These are phyloP conservation scores for Vitellaria paradoxa DNA, from an alignment of 179 eudicot genomes.

Conservation along the genomic window DNA sequence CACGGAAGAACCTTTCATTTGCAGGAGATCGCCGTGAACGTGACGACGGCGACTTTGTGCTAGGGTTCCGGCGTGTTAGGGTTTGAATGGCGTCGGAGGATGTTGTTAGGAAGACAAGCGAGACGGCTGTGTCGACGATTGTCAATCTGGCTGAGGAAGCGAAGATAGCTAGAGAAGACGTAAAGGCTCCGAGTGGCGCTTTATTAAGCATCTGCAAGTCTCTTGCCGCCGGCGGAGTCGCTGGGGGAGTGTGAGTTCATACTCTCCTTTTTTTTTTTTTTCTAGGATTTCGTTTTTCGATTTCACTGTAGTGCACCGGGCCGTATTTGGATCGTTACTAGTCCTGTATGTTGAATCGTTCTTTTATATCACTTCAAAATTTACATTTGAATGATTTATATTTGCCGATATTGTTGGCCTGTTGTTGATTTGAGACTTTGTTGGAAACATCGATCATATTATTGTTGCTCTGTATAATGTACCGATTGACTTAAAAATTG, in stretches of 20 bases:
- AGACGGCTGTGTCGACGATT: slow-evolving; percentile 57
- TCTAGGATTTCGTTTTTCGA: background rate
- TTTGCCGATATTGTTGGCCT: too few species aligned
- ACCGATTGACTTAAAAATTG: too few species aligned
- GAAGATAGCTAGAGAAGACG: slow-evolving; percentile 69
- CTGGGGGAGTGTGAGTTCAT: slow-evolving; percentile 77
- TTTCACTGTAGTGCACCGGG: background rate
- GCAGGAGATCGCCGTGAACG: slow-evolving; percentile 11
- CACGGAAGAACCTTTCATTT: slow-evolving; percentile 6
- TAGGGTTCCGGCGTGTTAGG: slow-evolving; percentile 22
- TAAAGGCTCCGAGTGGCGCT: slow-evolving; percentile 51
- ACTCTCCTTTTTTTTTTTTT: slow-evolving; percentile 10
- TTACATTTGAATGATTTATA: too few species aligned
- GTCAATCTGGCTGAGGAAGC: slow-evolving; percentile 90
- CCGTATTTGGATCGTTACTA: background rate
- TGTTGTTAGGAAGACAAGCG: slow-evolving; percentile 52
- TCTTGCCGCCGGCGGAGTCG: slow-evolving; percentile 87
- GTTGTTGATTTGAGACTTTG: too few species aligned
- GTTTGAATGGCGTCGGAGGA: slow-evolving; percentile 81
- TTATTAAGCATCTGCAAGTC: slow-evolving; percentile 63
- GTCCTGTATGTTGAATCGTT: background rate
- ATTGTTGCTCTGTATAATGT: too few species aligned
- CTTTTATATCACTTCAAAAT: background rate
- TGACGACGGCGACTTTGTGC: slow-evolving; percentile 9
- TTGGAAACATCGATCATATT: too few species aligned